Evolutionary conservation across 2,329 filamentous ascomycete species (phyloP).

Genomic region (Domatiomyces globalis): DNA sequence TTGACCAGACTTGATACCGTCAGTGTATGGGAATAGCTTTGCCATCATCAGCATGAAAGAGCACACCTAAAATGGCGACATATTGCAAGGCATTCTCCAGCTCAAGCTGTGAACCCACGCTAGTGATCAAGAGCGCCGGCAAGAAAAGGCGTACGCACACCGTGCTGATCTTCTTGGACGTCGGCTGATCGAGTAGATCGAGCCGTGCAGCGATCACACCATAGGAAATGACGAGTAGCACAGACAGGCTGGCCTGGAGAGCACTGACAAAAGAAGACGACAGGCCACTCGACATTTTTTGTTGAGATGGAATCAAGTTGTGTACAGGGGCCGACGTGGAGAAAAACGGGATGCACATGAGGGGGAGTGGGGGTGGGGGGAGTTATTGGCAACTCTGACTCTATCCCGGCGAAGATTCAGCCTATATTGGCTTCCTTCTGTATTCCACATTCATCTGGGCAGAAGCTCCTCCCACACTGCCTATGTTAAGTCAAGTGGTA

Average conservation of each 20-base stretch:
- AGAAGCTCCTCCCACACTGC: too few relatives aligned
- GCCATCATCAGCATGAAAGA: neutral
- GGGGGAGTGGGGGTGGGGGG: too few relatives aligned
- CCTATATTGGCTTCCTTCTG: too few relatives aligned
- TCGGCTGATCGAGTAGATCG: slow-evolving; percentile 32
- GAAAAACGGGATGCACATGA: too few relatives aligned
- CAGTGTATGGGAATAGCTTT: slow-evolving; percentile 12
- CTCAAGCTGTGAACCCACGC: slow-evolving; percentile 39
- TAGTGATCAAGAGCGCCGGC: slow-evolving; percentile 39
- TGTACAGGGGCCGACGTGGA: too few relatives aligned
- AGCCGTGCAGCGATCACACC: slow-evolving; percentile 39
- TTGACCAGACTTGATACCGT: slow-evolving; percentile 31
- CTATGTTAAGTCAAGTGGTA: too few relatives aligned
- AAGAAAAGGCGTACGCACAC: slow-evolving; percentile 40
- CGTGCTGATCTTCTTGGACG: slow-evolving; percentile 40
- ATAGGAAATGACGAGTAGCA: slow-evolving; percentile 40
- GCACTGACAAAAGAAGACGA: slow-evolving; percentile 35
- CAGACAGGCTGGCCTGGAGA: slow-evolving; percentile 40
- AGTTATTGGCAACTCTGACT: too few relatives aligned
- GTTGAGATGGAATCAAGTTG: neutral
- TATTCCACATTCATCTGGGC: too few relatives aligned
- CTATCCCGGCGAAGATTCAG: too few relatives aligned
- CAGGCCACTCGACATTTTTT: slow-evolving; percentile 13
- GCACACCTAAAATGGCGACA: slow-evolving; percentile 33
- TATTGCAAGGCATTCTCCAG: slow-evolving; percentile 35